Conservation (phyloP, 1,284 basidiomycete species). For the Malassezia nana region DNA sequence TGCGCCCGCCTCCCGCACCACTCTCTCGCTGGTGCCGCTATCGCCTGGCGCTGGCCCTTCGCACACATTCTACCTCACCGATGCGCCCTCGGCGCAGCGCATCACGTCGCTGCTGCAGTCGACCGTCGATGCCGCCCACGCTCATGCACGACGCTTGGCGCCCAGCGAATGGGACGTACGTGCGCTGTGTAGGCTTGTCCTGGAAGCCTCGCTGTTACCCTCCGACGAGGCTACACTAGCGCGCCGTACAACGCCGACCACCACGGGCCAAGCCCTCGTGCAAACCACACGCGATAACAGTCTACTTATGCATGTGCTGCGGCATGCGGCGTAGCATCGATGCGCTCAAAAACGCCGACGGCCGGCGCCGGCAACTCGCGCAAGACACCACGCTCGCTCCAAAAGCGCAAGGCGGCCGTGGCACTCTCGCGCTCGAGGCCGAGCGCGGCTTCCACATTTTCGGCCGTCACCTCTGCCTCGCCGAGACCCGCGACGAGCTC, state of each 20-base stretch:
- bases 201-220: conserved; percentile 2
- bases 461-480: conserved; percentile 8
- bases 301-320: conserved; percentile 6
- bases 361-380: conserved; percentile 8
- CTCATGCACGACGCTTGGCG: neutral
- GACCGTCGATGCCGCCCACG: neutral
- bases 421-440: conserved; percentile 9
- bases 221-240: neutral
- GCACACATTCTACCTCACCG: conserved; percentile 7
- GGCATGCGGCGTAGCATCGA: neutral
- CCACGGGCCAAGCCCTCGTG: conserved; percentile 12
- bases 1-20: neutral
- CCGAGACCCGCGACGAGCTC: conserved; percentile 10
- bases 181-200: conserved; percentile 6
- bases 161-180: neutral
- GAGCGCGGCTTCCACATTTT: conserved; percentile 12
- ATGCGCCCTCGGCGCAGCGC: neutral
- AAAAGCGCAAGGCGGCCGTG: conserved; percentile 14
- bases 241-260: neutral
- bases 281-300: conserved; percentile 13
- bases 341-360: conserved; percentile 8
- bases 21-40: neutral
- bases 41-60: neutral
- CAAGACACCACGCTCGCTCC: conserved; percentile 4
- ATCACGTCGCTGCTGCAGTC: conserved; percentile 3